phyloP scores from a whole-genome alignment of 139 green algal genomes.

The Chlorella sp. region DNA sequence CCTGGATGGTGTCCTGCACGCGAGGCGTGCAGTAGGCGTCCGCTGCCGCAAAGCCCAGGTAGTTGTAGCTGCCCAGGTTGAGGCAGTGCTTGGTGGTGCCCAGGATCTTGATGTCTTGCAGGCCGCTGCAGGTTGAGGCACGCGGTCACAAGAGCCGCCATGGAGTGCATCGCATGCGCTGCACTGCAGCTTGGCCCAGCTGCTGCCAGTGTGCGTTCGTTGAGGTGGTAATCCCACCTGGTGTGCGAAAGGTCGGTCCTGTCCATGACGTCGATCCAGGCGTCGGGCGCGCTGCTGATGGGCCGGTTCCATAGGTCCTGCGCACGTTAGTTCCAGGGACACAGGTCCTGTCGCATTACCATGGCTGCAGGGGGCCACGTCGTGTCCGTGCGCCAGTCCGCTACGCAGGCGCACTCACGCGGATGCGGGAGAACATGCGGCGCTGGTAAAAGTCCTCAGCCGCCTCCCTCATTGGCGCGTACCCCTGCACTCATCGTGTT shows the following conservation, averaged over 20 bases:
- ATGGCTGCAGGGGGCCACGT: too few species aligned
- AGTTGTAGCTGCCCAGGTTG: slow-evolving; percentile 99
- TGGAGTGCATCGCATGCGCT: neutral
- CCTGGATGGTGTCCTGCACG: slow-evolving; percentile 59
- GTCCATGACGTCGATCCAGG: slow-evolving; percentile 90
- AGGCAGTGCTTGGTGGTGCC: slow-evolving; percentile 61
- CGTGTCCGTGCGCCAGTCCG: too few species aligned
- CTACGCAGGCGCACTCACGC: too few species aligned
- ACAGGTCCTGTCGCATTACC: too few species aligned
- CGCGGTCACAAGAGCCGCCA: neutral
- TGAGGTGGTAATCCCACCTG: slow-evolving; percentile 28
- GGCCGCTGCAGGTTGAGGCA: neutral
- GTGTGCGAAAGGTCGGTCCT: slow-evolving; percentile 38
- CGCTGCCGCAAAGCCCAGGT: slow-evolving; percentile 91
- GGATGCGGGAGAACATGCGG: slow-evolving; percentile 84
- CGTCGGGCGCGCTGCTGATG: slow-evolving; percentile 79
- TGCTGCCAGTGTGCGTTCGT: too few species aligned
- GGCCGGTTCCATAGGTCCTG: slow-evolving; percentile 95
- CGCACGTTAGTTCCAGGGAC: too few species aligned
- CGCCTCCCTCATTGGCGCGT: slow-evolving; percentile 79
- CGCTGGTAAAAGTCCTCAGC: slow-evolving; percentile 96
- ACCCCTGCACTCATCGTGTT: slow-evolving; percentile 67
- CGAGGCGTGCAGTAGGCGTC: slow-evolving; percentile 93
- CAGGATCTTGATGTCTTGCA: slow-evolving; percentile 34
- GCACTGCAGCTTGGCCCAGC: neutral